A percentile compares a stretch with the other conserved stretches of the same genome.
phyloP scores from a whole-genome alignment of 1,139 yeast genomes.

The Zygoascus meyerae region DNA sequence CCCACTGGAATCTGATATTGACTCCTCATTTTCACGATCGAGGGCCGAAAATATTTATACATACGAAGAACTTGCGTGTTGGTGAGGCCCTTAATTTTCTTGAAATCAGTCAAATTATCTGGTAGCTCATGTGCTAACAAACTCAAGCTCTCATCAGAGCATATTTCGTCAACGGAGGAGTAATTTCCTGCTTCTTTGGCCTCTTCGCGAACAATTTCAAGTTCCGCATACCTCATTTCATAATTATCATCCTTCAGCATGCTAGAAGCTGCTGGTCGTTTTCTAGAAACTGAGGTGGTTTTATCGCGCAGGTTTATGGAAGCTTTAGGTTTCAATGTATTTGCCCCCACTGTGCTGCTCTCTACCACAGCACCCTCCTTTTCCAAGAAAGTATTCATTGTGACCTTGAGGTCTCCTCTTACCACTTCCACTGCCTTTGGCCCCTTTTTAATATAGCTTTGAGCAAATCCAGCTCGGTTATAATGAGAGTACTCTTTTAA shows the following conservation, averaged over 20 bases:
- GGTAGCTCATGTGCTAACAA: slow-evolving; percentile 18
- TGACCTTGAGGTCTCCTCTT: slow-evolving; percentile 41
- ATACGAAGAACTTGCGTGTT: slow-evolving; percentile 14
- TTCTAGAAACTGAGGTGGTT: not conserved
- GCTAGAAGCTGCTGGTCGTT: not conserved
- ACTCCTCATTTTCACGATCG: slow-evolving; percentile 12
- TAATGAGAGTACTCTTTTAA: slow-evolving; percentile 66
- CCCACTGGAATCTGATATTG: slow-evolving; percentile 1
- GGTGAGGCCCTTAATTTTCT: slow-evolving; percentile 15
- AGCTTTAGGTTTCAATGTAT: not conserved
- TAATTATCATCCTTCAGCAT: not conserved
- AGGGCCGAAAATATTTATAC: slow-evolving; percentile 15
- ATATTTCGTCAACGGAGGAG: slow-evolving; percentile 13
- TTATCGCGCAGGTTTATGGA: not conserved
- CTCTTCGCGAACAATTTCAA: slow-evolving; percentile 14
- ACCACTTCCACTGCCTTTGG: slow-evolving; percentile 45
- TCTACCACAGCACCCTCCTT: not conserved
- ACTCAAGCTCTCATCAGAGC: slow-evolving; percentile 18
- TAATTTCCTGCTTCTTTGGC: slow-evolving; percentile 11
- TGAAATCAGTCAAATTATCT: slow-evolving; percentile 7
- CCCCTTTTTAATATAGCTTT: slow-evolving; percentile 65
- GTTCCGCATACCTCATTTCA: slow-evolving; percentile 17
- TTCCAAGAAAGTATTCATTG: slow-evolving; percentile 31
- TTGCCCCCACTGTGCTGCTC: not conserved
- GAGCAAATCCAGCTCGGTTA: slow-evolving; percentile 73